Conservation (phyloP, 305 asterid species). For the Fraxinus latifolia region DNA sequence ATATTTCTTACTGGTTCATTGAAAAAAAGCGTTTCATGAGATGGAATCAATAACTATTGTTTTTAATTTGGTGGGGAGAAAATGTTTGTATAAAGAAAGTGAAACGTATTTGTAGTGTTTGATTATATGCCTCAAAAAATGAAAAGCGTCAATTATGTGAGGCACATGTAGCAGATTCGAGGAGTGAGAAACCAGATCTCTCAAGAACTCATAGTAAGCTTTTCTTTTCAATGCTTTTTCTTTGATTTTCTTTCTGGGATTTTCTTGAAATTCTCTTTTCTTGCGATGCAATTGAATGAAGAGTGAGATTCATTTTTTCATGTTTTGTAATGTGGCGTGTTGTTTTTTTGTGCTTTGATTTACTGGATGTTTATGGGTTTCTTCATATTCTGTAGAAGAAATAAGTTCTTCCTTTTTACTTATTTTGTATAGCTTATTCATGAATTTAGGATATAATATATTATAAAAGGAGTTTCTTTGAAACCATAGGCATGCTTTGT, state of each 20-base stretch:
- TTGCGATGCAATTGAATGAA: background rate
- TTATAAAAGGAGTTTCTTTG: background rate
- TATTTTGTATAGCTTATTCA: background rate
- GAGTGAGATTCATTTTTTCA: conserved; percentile 4
- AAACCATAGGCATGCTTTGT: background rate
- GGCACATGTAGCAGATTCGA: conserved; percentile 25
- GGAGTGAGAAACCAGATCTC: conserved; percentile 32
- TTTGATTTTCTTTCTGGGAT: background rate
- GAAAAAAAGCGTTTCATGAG: background rate
- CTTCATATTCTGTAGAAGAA: background rate
- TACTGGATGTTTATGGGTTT: background rate
- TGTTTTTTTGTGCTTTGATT: background rate
- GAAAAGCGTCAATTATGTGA: background rate
- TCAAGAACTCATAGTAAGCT: conserved; percentile 24
- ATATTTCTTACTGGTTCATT: conserved; percentile 37
- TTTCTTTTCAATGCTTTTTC: background rate
- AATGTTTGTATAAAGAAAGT: background rate
- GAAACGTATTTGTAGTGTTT: background rate
- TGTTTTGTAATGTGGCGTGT: background rate
- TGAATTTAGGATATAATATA: background rate
- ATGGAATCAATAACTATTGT: background rate
- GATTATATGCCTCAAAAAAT: background rate
- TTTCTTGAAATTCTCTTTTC: background rate
- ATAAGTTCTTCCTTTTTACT: background rate
- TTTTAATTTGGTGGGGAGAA: background rate